Base-by-base conservation (phyloP, 306 rosid species). In the Erythrophleum fordii region DNA sequence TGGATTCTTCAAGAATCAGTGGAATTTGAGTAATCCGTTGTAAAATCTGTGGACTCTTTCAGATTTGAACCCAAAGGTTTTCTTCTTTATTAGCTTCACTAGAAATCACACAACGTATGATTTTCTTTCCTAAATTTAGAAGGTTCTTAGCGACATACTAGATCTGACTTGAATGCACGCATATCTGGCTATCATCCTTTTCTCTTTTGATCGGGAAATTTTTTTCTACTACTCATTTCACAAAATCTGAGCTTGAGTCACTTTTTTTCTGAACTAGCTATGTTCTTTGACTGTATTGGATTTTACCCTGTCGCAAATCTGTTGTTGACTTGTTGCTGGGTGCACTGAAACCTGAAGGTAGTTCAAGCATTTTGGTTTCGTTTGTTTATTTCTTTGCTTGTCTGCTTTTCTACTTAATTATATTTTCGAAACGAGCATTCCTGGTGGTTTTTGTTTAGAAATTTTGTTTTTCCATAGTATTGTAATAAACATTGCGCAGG, bases 131-230 rank as follows among this genome's bases (percentile, higher is more conserved):
- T 11, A 48, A 67, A 17, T 44, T 52, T 29, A 17, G 44, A 31
- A 25, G 79, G 45, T 74, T 55, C 78, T 45, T 22, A n/a, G 58
- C 60, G 69, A 18, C 76, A 56, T 69, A 39, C 75, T 85, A 82
- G 89, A 88, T 88, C 92, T 86, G 85, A 68, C 80, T 45, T 64
- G 83, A 78, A 39, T 78, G 81, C 68, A 22, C 45, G 18, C 68
- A 11, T 56, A 75, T 41, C 55, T 66, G 34, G 16, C 34, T 69
- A 13, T 17, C 23, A 58, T 81, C 49, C n/a, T 58, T 79, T 37
- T 46, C 48, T 77, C 31, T 39, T 31, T 48, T 55, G 72, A 66
- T 84, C 82, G 75, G 73, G 52, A 70, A 70, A 3, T 53, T 46
- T 34, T 70, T 70, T 35, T 80, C 67, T 65, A 5, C 56, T 58